A percentile compares a stretch with the other conserved stretches of the same genome.
Evolutionary conservation across 2,329 filamentous ascomycete genomes (phyloP).

Genomic region (Eurotiales sp.): DNA sequence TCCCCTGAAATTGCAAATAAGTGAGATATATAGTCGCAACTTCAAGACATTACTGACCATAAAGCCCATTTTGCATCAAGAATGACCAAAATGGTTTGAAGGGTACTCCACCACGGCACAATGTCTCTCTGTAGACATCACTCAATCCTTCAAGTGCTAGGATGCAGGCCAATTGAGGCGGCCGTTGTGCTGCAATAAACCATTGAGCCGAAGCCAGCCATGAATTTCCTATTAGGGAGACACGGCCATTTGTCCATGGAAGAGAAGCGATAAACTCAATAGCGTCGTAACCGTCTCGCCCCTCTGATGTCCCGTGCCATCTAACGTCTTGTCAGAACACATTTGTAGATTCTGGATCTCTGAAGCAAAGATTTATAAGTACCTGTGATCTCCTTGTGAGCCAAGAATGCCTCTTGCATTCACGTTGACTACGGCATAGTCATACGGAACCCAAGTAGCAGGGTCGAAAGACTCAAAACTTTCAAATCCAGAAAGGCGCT

Average conservation of each 20-base stretch:
- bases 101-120: background rate
- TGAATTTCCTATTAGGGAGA: background rate
- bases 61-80: too few relatives aligned
- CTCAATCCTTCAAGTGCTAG: background rate
- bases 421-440: background rate
- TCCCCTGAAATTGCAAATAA: background rate
- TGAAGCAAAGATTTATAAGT: too few relatives aligned
- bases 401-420: background rate
- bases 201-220: background rate
- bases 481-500: background rate
- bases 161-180: background rate
- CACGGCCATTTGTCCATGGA: conserved; percentile 1
- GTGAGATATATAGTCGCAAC: too few relatives aligned
- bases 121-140: background rate
- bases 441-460: background rate
- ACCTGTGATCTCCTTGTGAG: background rate
- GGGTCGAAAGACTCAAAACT: background rate
- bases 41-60: too few relatives aligned
- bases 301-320: background rate
- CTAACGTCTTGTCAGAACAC: too few relatives aligned
- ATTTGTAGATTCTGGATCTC: too few relatives aligned
- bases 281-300: background rate
- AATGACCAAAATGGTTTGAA: too few relatives aligned
- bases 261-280: background rate
- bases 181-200: background rate